Evolutionary conservation across 345 rosid genomes (phyloP), one percentile per base, ranked within the genome.

Genomic region (Gynandropsis gynandra): DNA sequence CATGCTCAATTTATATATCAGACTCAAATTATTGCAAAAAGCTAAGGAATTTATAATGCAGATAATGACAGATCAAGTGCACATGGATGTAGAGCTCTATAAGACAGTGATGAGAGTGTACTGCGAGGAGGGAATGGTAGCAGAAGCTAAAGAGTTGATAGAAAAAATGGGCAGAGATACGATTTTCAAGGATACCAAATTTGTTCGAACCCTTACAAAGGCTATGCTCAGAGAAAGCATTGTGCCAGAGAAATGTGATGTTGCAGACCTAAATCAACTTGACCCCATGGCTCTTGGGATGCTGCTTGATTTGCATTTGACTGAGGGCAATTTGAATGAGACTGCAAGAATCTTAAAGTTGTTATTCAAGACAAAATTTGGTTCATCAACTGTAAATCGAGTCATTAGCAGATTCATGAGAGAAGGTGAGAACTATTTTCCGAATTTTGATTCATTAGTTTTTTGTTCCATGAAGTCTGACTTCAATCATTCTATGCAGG

Each of bases 101-200:
- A 75, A 59, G 78, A 72, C 70, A 41, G 78, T 70, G 58, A 58
- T 79, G 56, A 69, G 67, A 67, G 53, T 76, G 53, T 75, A 77
- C 54, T 81, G 87, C 67, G 63, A 72, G 64, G 76, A 74, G 55
- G 89, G 89, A 62, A 76, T 82, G 89, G 69, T 66, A 13, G 63
- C 58, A 19, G 87, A 76, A 56, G 75, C 71, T 35, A 66, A 71
- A 59, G 65, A 61, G 43, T 62, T 89, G 61, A 51, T 65, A 16
- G 66, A 67, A 61, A 81, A 77, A 68, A 78, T 83, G 72, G 48
- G 63, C 51, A 16, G 50, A 51, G 64, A 68, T 61, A 69, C 38
- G 27, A 42, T 54, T 5, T 56, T 74, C 34, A 65, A 65, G 64
- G 59, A 77, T 42, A 73, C 62, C 50, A 78, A 72, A 14, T 88